Percentiles rank a stretch among this genome's conserved stretches.
Evolutionary conservation across 78 protist species (phyloP).

Genomic region (Monocercomonoides exilis): DNA sequence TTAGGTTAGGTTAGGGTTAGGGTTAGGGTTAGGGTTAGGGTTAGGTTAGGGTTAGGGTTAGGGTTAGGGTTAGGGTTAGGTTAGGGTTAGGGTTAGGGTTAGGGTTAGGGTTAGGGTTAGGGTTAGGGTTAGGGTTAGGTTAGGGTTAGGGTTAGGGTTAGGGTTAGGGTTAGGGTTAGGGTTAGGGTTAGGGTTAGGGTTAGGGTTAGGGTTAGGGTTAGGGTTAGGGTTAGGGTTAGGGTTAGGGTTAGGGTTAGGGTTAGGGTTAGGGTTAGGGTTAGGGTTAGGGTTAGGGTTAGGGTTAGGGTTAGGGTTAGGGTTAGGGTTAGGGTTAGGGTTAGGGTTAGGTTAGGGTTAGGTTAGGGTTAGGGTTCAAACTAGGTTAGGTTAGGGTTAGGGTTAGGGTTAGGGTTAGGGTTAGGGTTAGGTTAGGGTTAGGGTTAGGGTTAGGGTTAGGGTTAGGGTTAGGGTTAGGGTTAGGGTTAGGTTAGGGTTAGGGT

Average conservation of each 20-base stretch:
- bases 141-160: constrained; percentile 1
- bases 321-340: constrained; percentile 7
- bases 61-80: too few relatives aligned
- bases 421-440: too few relatives aligned
- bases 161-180: constrained; percentile 9
- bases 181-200: constrained; percentile 8
- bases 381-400: too few relatives aligned
- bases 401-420: too few relatives aligned
- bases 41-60: too few relatives aligned
- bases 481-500: too few relatives aligned
- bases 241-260: constrained; percentile 8
- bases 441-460: too few relatives aligned
- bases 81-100: too few relatives aligned
- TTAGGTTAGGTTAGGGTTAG: too few relatives aligned
- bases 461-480: constrained; percentile 9
- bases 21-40: constrained; percentile 9
- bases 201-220: constrained; percentile 7
- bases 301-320: constrained; percentile 8
- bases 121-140: too few relatives aligned
- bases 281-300: constrained; percentile 9
- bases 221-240: constrained; percentile 9
- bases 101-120: constrained; percentile 8
- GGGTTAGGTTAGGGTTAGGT: too few relatives aligned
- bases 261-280: constrained; percentile 7
- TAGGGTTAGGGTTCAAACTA: too few relatives aligned